Base-by-base conservation (phyloP, 2,329 filamentous ascomycete species). In the Xylaria sp. region DNA sequence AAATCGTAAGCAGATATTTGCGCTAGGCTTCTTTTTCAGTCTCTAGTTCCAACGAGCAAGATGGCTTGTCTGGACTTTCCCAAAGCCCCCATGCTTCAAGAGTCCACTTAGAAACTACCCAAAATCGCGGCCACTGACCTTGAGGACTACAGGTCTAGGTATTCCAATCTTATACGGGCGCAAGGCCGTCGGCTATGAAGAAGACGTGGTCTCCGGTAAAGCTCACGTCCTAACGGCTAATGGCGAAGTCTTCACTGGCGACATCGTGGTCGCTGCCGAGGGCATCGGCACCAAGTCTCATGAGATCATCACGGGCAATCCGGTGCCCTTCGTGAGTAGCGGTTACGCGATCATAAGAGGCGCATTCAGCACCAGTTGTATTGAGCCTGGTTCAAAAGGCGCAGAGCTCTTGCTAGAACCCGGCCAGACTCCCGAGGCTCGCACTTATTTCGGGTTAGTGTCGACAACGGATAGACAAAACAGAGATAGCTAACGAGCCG, bases 231-330 rank as follows among this genome's bases (percentile, higher is more conserved):
- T 72, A 14, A 61, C 76, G 7, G 59, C 70, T 0, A 69, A 67
- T 24, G 71, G 73, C 1, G 68, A 75, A 19, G 68, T 60, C 7
- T 62, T 75, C 4, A 72, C 73, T 1, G 76, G 76, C 21, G 76
- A 79, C 30, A 65, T 79, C 6, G 69, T 79, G 1, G 68, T 79
- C 48, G 76, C 77, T 7, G 76, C 77, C 2, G 78, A 79, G 57
- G 77, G 77, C 7, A 71, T 79, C 34, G 75, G 77, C 30, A 71
- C 73, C 11, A 74, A 71, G 36, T 74, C 70, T 42, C 70, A 72
- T 65, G 67, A 48, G 55, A 61, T 67, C 4, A 48, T 68, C 8
- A 62, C 61, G 19, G 64, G 65, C 12, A 24, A n/a, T 1, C 57
- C 55, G 9, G 39, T 67, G 6, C 58, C 57, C 27, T 56, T 66